phyloP scores from a whole-genome alignment of 495 filamentous ascomycete species.

The Tuber aestivum region DNA sequence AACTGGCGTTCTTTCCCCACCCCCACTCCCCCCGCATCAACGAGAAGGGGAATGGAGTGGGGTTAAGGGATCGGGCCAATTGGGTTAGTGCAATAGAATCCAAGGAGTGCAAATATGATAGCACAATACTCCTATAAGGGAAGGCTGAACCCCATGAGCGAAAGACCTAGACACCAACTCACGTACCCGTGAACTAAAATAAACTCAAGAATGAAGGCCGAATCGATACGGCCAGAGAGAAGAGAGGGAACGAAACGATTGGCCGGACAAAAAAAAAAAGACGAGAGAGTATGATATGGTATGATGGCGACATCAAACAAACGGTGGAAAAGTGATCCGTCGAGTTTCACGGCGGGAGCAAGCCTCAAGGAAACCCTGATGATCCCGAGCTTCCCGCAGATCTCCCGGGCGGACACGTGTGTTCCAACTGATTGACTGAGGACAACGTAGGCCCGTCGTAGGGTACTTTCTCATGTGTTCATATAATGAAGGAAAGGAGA shows the following conservation, averaged over 20 bases:
- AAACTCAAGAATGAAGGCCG: background rate
- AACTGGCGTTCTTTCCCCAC: background rate
- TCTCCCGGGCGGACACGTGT: background rate
- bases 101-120: background rate
- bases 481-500: background rate
- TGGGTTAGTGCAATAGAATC: background rate
- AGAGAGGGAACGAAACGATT: background rate
- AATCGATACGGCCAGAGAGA: background rate
- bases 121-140: background rate
- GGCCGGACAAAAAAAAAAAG: background rate
- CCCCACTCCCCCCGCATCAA: background rate
- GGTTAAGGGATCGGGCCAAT: background rate
- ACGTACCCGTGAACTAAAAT: background rate
- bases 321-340: background rate
- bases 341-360: background rate
- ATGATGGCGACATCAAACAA: background rate
- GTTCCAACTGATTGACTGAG: background rate
- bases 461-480: background rate
- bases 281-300: background rate
- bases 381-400: conserved; percentile 1
- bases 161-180: background rate
- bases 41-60: background rate
- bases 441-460: background rate
- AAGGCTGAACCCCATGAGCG: background rate
- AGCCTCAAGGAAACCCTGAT: background rate